phyloP scores from a whole-genome alignment of 2,329 filamentous ascomycete species.

The Zalaria sp. region DNA sequence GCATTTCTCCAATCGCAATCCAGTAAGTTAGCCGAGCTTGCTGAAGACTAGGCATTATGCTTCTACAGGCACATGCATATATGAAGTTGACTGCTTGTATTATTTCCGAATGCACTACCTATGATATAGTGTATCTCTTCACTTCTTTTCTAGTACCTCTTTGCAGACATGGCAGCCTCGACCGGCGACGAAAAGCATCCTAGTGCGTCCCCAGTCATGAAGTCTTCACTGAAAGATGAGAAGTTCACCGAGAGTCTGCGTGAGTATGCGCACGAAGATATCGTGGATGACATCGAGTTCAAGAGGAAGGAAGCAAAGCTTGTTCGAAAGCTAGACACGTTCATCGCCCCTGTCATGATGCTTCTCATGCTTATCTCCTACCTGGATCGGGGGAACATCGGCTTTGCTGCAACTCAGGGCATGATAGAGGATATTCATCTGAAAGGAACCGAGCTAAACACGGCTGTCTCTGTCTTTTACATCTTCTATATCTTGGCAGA shows the following conservation, averaged over 20 bases:
- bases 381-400: constrained; percentile 20
- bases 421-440: constrained; percentile 11
- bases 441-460: constrained; percentile 5
- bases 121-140: too few species aligned
- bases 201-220: background rate
- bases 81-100: too few species aligned
- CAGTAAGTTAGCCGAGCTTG: too few species aligned
- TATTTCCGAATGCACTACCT: too few species aligned
- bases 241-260: background rate
- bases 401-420: constrained; percentile 20
- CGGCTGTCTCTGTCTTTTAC: constrained; percentile 20
- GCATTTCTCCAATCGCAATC: too few species aligned
- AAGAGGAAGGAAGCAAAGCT: constrained; percentile 15
- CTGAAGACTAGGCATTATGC: too few species aligned
- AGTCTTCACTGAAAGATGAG: background rate
- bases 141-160: too few species aligned
- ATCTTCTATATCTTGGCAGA: constrained; percentile 22
- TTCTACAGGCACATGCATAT: too few species aligned
- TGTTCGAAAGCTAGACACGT: constrained; percentile 18
- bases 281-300: constrained; percentile 1
- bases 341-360: constrained; percentile 22
- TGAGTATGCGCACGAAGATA: background rate
- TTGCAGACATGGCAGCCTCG: too few species aligned
- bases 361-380: constrained; percentile 20
- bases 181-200: too few species aligned